phyloP scores from a whole-genome alignment of 2,329 filamentous ascomycete genomes.

The Aspergillus flavus region DNA sequence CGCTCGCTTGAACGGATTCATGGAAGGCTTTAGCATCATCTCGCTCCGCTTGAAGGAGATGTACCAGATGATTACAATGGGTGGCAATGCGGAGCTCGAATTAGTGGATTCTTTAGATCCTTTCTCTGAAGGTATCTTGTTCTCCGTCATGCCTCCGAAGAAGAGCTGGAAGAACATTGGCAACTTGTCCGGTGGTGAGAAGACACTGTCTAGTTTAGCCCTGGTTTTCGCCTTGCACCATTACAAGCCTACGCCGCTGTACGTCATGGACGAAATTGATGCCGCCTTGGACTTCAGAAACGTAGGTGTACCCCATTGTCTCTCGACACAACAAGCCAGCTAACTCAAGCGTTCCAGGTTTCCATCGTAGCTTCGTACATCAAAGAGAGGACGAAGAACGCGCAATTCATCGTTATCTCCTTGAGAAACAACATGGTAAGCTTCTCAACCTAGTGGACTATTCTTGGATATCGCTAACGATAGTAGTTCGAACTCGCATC shows the following conservation, averaged over 20 bases:
- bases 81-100: conserved; percentile 95
- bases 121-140: conserved; percentile 94
- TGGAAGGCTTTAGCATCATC: conserved; percentile 95
- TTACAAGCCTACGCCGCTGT: conserved; percentile 95
- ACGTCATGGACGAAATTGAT: conserved; percentile 99
- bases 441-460: background rate
- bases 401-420: conserved; percentile 98
- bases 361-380: conserved; percentile 99
- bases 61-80: conserved; percentile 99
- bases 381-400: conserved; percentile 98
- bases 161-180: conserved; percentile 99
- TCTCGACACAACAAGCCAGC: background rate
- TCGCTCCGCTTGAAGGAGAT: conserved; percentile 96
- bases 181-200: conserved; percentile 94
- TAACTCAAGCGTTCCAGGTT: conserved; percentile 58
- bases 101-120: conserved; percentile 95
- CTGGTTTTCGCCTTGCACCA: conserved; percentile 98
- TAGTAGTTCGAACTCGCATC: conserved; percentile 84
- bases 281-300: conserved; percentile 97
- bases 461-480: conserved; percentile 12
- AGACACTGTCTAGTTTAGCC: conserved; percentile 89
- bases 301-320: conserved; percentile 60
- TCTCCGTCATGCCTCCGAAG: conserved; percentile 99
- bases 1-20: conserved; percentile 91
- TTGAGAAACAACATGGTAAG: conserved; percentile 90